Evolutionary conservation across 2,329 filamentous ascomycete genomes (phyloP), one percentile per base, ranked within the genome.

Genomic region (Fusarium redolens): DNA sequence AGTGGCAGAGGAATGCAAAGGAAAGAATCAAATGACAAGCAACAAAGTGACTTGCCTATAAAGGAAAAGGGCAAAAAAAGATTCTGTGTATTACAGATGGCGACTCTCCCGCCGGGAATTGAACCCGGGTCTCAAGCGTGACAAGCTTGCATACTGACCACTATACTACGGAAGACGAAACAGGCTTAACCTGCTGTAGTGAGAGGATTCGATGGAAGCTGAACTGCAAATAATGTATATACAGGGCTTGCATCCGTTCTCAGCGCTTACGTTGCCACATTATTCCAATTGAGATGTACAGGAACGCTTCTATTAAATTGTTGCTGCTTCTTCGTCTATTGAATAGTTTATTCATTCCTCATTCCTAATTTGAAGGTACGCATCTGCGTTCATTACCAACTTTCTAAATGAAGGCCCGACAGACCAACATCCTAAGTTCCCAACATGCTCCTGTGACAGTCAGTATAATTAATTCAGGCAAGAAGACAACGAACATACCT

Each of bases 21-120:
- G 4, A 14, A 40, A 22, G 37, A 25, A 40, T 5, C 7, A 4
- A 28, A 14, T 25, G 11, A 1, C 2, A 22, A 1, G 20, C 1
- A 3, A 48, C 5, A 2, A 30, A 22, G 8, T 22, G 3, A 15
- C 10, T 11, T 15, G 20, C 13, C 15, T 14, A n/a, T 7, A 4
- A 15, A 8, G 4, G 2, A 3, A 48, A 31, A 15, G 4, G 12
- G 3, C 3, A 14, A 52, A 64, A 66, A 66, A 2, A 2, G 14
- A 17, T 2, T 22, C 50, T 65, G 43, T 1, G 1, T 44, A 1
- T 8, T 18, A 5, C 63, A 58, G 43, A 20, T 65, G 63, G 63
- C 63, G 63, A 66, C 63, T 66, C 63, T 65, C 63, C 63, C 63
- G 60, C 63, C 63, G 63, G 63, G 63, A 63, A 63, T 63, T 63